Conservation (phyloP, 2,329 filamentous ascomycete species). For the Aspergillus costaricaensis region DNA sequence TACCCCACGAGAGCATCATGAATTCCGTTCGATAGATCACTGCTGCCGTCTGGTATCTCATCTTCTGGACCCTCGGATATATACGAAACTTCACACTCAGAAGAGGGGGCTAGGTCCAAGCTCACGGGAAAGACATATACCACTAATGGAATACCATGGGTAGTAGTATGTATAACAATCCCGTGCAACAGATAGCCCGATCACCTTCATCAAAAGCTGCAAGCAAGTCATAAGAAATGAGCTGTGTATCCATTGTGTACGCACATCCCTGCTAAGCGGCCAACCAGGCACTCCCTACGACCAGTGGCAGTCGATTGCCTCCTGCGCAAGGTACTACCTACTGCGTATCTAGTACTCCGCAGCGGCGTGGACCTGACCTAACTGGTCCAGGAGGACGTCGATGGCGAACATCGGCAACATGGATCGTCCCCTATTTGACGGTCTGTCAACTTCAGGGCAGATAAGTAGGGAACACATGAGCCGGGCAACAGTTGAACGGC, state of each 20-base stretch:
- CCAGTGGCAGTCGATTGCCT: no score
- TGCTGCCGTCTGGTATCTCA: no score
- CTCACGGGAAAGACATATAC: background rate
- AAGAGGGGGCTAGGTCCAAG: background rate
- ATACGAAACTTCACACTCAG: background rate
- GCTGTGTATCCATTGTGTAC: background rate
- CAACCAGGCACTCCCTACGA: no score
- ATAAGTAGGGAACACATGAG: constrained; percentile 11
- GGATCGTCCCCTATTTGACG: constrained; percentile 16
- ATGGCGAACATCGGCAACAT: constrained; percentile 2
- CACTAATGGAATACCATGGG: background rate
- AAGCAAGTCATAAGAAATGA: background rate
- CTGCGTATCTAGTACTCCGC: background rate
- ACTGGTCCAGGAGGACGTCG: background rate
- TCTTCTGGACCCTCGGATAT: background rate
- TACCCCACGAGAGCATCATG: background rate
- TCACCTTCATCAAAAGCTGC: background rate
- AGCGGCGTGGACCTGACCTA: background rate
- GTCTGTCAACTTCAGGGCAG: constrained; percentile 12
- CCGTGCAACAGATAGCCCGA: background rate
- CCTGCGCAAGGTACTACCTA: constrained; percentile 3
- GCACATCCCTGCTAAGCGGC: background rate
- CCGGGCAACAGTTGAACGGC: constrained; percentile 15
- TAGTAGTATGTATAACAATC: background rate
- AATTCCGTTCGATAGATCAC: no score